Evolutionary conservation across 2,329 filamentous ascomycete species (phyloP).

Genomic region (Colletotrichum lupini): DNA sequence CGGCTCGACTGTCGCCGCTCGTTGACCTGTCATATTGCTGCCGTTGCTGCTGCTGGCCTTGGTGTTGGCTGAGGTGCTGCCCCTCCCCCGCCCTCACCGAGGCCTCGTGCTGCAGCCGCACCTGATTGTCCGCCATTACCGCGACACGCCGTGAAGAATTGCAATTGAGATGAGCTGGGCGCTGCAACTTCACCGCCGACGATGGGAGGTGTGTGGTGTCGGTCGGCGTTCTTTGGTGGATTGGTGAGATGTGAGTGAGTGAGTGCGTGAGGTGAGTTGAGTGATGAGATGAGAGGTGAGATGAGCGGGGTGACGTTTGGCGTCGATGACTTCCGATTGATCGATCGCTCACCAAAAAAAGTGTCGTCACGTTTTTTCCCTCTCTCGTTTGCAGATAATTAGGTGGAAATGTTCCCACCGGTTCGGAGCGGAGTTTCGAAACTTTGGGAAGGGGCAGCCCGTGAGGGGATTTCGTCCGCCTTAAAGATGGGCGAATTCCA

Average conservation of each 20-base stretch:
- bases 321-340: not conserved
- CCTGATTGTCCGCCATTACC: constrained; percentile 25
- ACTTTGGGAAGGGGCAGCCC: not conserved
- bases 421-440: not conserved
- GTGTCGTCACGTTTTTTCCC: not conserved
- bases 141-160: not conserved
- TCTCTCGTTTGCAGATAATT: no score
- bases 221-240: not conserved
- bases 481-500: constrained; percentile 27
- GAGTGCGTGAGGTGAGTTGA: no score
- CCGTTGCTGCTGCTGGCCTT: not conserved
- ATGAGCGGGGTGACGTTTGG: not conserved
- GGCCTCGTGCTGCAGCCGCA: constrained; percentile 15
- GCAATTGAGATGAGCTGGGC: not conserved
- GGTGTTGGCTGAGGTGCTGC: not conserved
- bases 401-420: no score
- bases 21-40: constrained; percentile 6
- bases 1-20: constrained; percentile 47
- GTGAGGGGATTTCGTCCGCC: not conserved
- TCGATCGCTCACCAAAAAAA: not conserved
- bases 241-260: not conserved
- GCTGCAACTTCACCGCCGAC: not conserved
- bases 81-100: constrained; percentile 7
- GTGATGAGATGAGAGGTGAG: no score
- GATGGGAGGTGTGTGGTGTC: not conserved